These are phyloP conservation scores for Aurantiochytrium sp. DNA, from an alignment of 108 stramenopile species.

Conservation along the genomic window DNA sequence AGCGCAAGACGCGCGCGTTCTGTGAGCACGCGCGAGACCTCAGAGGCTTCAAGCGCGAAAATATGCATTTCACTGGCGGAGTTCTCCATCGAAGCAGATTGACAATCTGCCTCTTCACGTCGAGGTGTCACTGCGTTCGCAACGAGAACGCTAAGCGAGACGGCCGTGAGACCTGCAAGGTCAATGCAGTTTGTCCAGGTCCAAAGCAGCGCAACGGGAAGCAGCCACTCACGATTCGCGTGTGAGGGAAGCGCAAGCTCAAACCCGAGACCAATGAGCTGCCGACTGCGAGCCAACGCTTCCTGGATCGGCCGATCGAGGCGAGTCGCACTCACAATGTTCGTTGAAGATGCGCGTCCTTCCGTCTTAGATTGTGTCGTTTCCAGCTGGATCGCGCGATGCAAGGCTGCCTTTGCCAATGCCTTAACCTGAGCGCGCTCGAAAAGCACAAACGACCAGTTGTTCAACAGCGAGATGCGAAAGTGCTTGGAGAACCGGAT, in stretches of 20 bases:
- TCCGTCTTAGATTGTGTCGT: background rate
- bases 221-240: background rate
- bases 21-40: background rate
- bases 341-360: background rate
- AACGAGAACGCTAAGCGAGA: background rate
- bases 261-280: background rate
- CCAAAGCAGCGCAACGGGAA: background rate
- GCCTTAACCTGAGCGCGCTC: background rate
- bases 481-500: background rate
- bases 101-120: background rate
- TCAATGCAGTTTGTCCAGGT: background rate
- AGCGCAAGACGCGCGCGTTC: background rate
- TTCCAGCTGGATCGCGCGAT: background rate
- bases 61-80: background rate
- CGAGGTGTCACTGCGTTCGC: background rate
- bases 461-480: background rate
- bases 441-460: conserved; percentile 10
- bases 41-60: background rate
- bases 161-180: background rate
- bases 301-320: background rate
- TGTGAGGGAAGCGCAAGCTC: background rate
- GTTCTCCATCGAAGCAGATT: background rate
- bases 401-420: background rate
- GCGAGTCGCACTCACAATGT: background rate
- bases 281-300: background rate